Conservation (phyloP, 2,329 filamentous ascomycete species). For the Fusarium cyanostomum region DNA sequence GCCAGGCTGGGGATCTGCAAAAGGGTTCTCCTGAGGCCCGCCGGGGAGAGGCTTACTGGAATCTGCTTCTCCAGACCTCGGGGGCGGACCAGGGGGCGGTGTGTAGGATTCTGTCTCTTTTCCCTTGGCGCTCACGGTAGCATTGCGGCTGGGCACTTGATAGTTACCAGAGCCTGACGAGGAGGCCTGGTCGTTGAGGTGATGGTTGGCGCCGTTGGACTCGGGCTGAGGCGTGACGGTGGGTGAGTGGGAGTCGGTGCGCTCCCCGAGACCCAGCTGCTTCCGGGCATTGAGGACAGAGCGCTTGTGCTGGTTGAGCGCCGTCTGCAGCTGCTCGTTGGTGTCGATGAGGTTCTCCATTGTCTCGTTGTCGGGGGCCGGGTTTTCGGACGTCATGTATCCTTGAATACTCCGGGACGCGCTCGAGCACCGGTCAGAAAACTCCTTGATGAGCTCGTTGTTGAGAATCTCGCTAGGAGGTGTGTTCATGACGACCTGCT, state of each 20-base stretch:
- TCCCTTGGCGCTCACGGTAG: constrained; percentile 46
- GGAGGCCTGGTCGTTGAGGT: constrained; percentile 22
- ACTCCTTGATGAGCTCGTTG: constrained; percentile 94
- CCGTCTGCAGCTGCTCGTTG: constrained; percentile 87
- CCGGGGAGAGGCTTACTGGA: constrained; percentile 32
- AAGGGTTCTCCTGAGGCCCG: constrained; percentile 37
- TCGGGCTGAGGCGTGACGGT: constrained; percentile 39
- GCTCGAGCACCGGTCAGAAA: constrained; percentile 83
- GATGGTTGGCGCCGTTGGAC: constrained; percentile 46
- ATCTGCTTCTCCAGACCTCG: constrained; percentile 41
- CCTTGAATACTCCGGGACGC: constrained; percentile 84
- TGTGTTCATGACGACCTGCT: constrained; percentile 90
- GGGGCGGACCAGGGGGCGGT: constrained; percentile 39
- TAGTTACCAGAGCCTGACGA: constrained; percentile 26
- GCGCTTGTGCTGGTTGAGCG: constrained; percentile 85
- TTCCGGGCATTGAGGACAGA: constrained; percentile 74
- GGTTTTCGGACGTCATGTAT: constrained; percentile 84
- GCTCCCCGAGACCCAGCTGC: constrained; percentile 54
- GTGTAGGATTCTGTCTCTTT: constrained; percentile 47
- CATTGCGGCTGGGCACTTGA: constrained; percentile 15
- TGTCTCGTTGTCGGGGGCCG: constrained; percentile 89
- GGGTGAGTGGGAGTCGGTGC: constrained; percentile 43
- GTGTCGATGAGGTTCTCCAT: constrained; percentile 94
- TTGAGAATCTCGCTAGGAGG: constrained; percentile 76
- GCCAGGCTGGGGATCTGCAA: constrained; percentile 48